Base-by-base conservation (phyloP, 2,329 filamentous ascomycete species). In the Curvularia sp. region DNA sequence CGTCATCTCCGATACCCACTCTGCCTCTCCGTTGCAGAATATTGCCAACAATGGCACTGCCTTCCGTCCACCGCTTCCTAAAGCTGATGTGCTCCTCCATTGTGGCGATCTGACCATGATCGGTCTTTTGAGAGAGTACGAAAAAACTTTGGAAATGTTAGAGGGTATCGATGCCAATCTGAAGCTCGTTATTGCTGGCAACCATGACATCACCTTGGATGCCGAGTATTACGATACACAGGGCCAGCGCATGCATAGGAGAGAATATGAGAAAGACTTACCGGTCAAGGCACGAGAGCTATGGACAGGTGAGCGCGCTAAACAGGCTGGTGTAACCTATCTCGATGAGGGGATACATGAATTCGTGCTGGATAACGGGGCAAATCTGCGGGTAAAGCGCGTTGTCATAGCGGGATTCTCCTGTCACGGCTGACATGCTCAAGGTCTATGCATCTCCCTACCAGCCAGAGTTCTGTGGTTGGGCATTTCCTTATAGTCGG, bases 111-210 rank as follows among this genome's bases (percentile, higher is more conserved):
- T 88, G 38, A 87, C 85, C 9, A 81, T 80, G 70, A 74, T 80
- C 34, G 84, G 85, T 5, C 74, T 75, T 10, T 55, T 79, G 10
- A 41, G 70, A 13, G 83, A 87, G 66, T 84, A 86, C 65, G 66
- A 79, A 28, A 59, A 66, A 10, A 80, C 81, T 2, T 65, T 86
- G 13, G 66, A 78, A 5, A 79, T 84, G 73, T 76, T 88, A 6
- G 71, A 74, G 12, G 64, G 66, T 1, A 80, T 84, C 34, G 74
- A 83, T 13, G 85, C 85, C 1, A 80, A 82, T 8, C 71, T 88
- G 5, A 89, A 88, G 66, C 77, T 89, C 23, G 82, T 88, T 19
- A 87, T 89, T 58, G 82, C 86, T 0, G 86, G 86, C 0, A 88
- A 88, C 66, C 86, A 89, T 72, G 61, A 64, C 21, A 62, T 86